phyloP scores from a whole-genome alignment of 768 basidiomycete genomes.

The Kwoniella sp. region DNA sequence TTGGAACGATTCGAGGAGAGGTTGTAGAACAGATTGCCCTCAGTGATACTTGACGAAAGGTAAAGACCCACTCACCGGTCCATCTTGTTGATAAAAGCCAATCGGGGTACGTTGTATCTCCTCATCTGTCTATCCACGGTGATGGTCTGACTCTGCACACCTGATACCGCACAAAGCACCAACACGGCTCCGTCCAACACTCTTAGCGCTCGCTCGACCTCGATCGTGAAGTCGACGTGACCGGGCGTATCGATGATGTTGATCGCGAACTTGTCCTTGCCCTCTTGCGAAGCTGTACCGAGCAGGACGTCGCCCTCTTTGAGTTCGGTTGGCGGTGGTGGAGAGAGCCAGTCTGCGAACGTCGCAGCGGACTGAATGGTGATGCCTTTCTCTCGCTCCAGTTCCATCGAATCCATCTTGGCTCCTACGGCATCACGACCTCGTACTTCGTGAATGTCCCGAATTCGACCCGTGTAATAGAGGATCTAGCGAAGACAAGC shows the following conservation, averaged over 20 bases:
- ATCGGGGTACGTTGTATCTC: slow-evolving; percentile 89
- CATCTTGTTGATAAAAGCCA: slow-evolving; percentile 99
- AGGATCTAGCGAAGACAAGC: slow-evolving; percentile 61
- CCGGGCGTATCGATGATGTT: slow-evolving; percentile 99
- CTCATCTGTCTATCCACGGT: slow-evolving; percentile 99
- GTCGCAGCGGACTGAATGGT: slow-evolving; percentile 99
- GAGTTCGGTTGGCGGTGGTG: slow-evolving; percentile 59
- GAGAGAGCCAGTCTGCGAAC: slow-evolving; percentile 91
- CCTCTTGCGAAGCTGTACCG: slow-evolving; percentile 54
- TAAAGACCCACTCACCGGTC: slow-evolving; percentile 66
- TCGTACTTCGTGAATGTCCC: slow-evolving; percentile 94
- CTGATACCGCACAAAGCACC: slow-evolving; percentile 94
- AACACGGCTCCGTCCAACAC: slow-evolving; percentile 95
- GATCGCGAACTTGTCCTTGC: slow-evolving; percentile 78
- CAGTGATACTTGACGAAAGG: too few relatives aligned
- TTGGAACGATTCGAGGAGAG: too few relatives aligned
- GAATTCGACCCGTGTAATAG: slow-evolving; percentile 93
- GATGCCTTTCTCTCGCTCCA: slow-evolving; percentile 98
- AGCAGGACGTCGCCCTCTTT: slow-evolving; percentile 10
- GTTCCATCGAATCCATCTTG: slow-evolving; percentile 99
- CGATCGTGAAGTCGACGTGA: slow-evolving; percentile 99
- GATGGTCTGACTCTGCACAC: slow-evolving; percentile 96
- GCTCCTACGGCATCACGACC: slow-evolving; percentile 95
- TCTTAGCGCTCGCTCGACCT: slow-evolving; percentile 93
- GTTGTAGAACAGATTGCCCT: not conserved